Base-by-base conservation (phyloP, 2,329 filamentous ascomycete genomes). In the Calonectria hongkongensis region DNA sequence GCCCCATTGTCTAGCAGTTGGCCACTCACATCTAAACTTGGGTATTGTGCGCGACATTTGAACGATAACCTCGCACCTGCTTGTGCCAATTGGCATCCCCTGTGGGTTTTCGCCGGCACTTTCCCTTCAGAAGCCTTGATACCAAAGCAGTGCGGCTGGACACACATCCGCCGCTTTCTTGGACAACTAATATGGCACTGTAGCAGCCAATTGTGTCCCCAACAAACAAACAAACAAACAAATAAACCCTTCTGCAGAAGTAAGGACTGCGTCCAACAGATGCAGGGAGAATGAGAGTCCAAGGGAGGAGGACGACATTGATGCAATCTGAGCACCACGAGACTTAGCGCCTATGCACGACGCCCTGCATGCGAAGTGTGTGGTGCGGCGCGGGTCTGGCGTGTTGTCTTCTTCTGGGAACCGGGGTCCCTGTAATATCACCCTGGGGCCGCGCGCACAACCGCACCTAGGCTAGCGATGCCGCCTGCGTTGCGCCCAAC, bases 341-440 rank as follows among this genome's bases (percentile, higher is more conserved):
- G 80, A 82, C 80, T 79, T 78, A 71, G 74, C 71, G 78, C 77
- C 74, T 76, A 82, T 82, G 80, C 79, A 81, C 74, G 77, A 74
- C 73, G 78, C 76, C 75, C 76, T 78, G 79, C 75, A 79, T 74
- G 78, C 76, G 21, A 60, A 60, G 36, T 76, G 77, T 77, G 74
- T 73, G 78, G 72, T 75, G 76, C 76, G 76, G 72, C 73, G 75
- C 72, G 73, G 77, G 66, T 65, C 72, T 79, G 73, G 67, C 70
- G 77, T 77, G 66, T 73, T 74, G 71, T 74, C 75, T 56, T 74
- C 62, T 48, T 71, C 63, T 66, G 27, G 43, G 68, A 71, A 68
- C 63, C 58, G 65, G 70, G 72, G 63, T 66, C 78, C 78, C 75
- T 78, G 75, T 67, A 75, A 75, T 70, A 54, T 56, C 66, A 66